phyloP scores from a whole-genome alignment of 1,139 yeast species.

The Yamadazyma triangularis region DNA sequence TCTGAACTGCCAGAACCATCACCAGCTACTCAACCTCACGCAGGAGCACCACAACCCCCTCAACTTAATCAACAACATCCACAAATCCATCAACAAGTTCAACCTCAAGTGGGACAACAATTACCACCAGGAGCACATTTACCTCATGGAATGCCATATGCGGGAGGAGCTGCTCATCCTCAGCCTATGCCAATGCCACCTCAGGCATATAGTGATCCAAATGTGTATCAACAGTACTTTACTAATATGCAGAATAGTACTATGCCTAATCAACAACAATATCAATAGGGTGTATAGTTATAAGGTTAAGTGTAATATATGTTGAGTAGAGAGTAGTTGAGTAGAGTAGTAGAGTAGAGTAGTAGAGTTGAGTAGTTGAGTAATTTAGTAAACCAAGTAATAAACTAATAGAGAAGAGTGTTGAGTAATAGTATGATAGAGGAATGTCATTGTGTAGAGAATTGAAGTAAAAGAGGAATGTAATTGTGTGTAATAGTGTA shows the following conservation, averaged over 20 bases:
- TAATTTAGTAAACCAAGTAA: too few relatives aligned
- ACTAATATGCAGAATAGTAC: constrained; percentile 50
- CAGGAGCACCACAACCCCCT: constrained; percentile 19
- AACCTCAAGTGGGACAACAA: constrained; percentile 33
- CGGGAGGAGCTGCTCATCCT: constrained; percentile 20
- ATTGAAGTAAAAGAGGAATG: too few relatives aligned
- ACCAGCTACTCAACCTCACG: constrained; percentile 22
- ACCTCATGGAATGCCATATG: constrained; percentile 44
- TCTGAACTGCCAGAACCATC: constrained; percentile 39
- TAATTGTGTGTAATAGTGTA: too few relatives aligned
- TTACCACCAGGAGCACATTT: constrained; percentile 48
- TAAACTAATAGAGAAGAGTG: too few relatives aligned
- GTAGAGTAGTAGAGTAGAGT: too few relatives aligned
- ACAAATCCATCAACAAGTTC: constrained; percentile 24
- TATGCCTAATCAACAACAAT: constrained; percentile 41
- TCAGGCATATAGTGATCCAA: constrained; percentile 25
- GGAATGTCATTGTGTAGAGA: too few relatives aligned
- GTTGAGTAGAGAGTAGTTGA: too few relatives aligned
- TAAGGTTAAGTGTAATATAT: constrained; percentile 9
- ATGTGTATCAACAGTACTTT: constrained; percentile 58
- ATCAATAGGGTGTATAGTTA: constrained; percentile 20
- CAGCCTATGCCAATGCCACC: constrained; percentile 32
- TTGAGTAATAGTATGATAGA: too few relatives aligned
- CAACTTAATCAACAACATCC: constrained; percentile 22
- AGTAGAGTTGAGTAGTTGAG: too few relatives aligned